Percentiles rank a stretch among this genome's conserved stretches.
Evolutionary conservation across 1,284 basidiomycete genomes (phyloP).

Genomic region (Ceratobasidium papillatum): DNA sequence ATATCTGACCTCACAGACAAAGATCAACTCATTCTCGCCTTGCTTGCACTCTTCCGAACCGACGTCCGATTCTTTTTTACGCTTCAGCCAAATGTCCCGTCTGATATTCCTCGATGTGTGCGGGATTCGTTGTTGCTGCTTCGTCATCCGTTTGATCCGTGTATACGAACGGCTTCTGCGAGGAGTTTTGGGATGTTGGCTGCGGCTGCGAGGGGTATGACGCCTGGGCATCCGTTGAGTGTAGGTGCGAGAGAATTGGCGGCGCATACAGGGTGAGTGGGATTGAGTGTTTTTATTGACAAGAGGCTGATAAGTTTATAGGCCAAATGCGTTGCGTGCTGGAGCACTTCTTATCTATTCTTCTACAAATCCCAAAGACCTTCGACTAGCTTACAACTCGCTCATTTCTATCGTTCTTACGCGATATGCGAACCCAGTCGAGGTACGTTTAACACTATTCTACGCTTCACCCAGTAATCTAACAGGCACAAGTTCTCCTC

Average conservation of each 20-base stretch:
- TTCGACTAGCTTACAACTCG: slow-evolving; percentile 32
- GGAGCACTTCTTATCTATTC: slow-evolving; percentile 26
- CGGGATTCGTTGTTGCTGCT: slow-evolving; percentile 25
- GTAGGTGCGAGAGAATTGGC: slow-evolving; percentile 28
- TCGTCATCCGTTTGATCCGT: slow-evolving; percentile 31
- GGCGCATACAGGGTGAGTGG: slow-evolving; percentile 28
- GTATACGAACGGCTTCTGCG: slow-evolving; percentile 30
- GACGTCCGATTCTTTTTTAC: slow-evolving; percentile 62
- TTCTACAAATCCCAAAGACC: slow-evolving; percentile 27
- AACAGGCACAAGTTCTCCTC: slow-evolving; percentile 23
- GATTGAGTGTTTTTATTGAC: background rate
- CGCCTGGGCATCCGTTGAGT: slow-evolving; percentile 52
- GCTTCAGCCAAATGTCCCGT: background rate
- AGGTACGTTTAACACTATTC: background rate
- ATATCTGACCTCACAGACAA: slow-evolving; percentile 43
- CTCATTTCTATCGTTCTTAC: slow-evolving; percentile 32
- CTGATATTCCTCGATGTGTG: slow-evolving; percentile 32
- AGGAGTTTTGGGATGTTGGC: slow-evolving; percentile 32
- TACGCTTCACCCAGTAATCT: background rate
- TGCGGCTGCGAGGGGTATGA: slow-evolving; percentile 9
- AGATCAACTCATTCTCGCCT: slow-evolving; percentile 61
- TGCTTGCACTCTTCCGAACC: slow-evolving; percentile 72
- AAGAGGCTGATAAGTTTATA: background rate
- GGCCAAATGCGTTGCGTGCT: slow-evolving; percentile 33
- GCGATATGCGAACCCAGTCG: slow-evolving; percentile 28